Conservation (phyloP, 192 early-diverging fungal species). For the Chytriomyces sp. region DNA sequence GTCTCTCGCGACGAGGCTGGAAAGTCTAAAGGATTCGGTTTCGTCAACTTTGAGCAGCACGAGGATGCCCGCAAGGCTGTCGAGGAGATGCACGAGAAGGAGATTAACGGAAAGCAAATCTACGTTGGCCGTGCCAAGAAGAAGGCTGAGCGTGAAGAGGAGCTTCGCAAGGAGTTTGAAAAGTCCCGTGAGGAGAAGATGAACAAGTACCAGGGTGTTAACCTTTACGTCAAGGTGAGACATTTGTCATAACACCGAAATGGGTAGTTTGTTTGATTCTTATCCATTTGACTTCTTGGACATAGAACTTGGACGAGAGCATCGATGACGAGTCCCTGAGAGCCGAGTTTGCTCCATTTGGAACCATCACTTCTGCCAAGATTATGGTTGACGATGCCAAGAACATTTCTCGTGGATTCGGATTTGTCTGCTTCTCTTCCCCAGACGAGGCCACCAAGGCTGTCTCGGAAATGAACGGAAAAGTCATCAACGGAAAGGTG, state of each 20-base stretch:
- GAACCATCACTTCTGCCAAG: slow-evolving; percentile 95
- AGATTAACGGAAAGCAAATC: slow-evolving; percentile 86
- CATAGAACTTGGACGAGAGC: slow-evolving; percentile 88
- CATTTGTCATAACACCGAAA: slow-evolving; percentile 39
- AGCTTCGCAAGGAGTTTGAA: slow-evolving; percentile 95
- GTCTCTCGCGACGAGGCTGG: slow-evolving; percentile 79
- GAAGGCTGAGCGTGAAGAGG: slow-evolving; percentile 97
- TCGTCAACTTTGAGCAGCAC: slow-evolving; percentile 94
- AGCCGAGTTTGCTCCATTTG: slow-evolving; percentile 94
- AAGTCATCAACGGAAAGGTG: slow-evolving; percentile 83
- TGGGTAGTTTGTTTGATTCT: background rate
- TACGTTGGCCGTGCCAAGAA: slow-evolving; percentile 98
- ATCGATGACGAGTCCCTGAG: slow-evolving; percentile 96
- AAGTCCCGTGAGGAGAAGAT: slow-evolving; percentile 92
- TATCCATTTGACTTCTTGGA: background rate
- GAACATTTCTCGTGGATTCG: slow-evolving; percentile 87
- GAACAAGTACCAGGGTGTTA: slow-evolving; percentile 98
- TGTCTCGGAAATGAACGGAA: slow-evolving; percentile 97
- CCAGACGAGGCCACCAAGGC: slow-evolving; percentile 99
- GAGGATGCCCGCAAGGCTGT: slow-evolving; percentile 88
- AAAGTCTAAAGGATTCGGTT: slow-evolving; percentile 92
- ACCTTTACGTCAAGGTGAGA: slow-evolving; percentile 41
- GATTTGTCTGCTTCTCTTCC: slow-evolving; percentile 99
- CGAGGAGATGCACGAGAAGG: slow-evolving; percentile 91
- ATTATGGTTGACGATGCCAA: slow-evolving; percentile 93